Conservation (phyloP, 176 grass and related monocot genomes). For the Eleusine indica region DNA sequence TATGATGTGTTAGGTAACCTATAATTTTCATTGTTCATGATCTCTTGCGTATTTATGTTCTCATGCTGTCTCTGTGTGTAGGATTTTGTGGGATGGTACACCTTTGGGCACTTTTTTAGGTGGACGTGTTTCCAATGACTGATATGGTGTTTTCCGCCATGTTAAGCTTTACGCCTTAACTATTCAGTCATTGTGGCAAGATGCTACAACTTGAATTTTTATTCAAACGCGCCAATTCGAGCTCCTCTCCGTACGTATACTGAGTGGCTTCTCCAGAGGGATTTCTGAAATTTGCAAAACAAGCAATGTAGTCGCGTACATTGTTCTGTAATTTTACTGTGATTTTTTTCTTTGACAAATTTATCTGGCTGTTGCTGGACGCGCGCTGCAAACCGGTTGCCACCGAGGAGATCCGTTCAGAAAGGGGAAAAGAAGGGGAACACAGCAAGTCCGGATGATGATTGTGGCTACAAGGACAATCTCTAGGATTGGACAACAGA, state of each 20-base stretch:
- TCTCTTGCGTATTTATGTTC: constrained; percentile 12
- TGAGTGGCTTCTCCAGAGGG: background rate
- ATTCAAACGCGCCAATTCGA: too few relatives aligned
- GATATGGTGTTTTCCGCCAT: background rate
- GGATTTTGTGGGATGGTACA: background rate
- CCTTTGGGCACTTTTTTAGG: background rate
- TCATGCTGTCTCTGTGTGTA: background rate
- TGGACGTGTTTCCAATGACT: background rate
- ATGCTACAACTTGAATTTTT: too few relatives aligned
- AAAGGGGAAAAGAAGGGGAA: background rate
- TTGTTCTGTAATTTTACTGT: background rate
- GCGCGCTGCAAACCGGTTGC: too few relatives aligned
- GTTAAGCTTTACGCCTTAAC: background rate
- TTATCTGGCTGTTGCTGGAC: too few relatives aligned
- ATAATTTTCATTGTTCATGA: constrained; percentile 34
- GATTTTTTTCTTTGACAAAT: too few relatives aligned
- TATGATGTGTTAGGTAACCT: constrained; percentile 16
- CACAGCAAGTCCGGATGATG: background rate
- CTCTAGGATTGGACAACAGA: background rate
- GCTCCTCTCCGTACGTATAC: too few relatives aligned
- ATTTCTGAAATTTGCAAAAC: background rate
- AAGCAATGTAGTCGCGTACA: background rate
- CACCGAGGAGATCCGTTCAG: too few relatives aligned
- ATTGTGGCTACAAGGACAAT: background rate
- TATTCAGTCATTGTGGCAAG: background rate